Conservation (phyloP, 2,329 filamentous ascomycete genomes). For the Alternaria atra region DNA sequence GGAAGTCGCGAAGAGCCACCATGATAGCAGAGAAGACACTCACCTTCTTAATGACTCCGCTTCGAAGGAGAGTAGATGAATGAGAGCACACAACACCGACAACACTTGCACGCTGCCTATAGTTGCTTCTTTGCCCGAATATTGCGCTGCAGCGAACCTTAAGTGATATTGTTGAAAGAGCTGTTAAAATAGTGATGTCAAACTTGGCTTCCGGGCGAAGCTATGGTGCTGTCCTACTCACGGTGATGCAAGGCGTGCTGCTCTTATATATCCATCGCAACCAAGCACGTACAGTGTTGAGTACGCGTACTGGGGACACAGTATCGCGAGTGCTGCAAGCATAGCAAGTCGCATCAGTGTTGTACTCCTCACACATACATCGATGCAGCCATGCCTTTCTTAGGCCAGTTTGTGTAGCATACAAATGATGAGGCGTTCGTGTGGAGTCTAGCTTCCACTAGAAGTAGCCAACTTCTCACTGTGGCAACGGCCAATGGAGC, state of each 20-base stretch:
- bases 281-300: slow-evolving; percentile 26
- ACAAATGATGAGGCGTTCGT: slow-evolving; percentile 36
- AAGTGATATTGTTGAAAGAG: slow-evolving; percentile 44
- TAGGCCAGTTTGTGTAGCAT: slow-evolving; percentile 40
- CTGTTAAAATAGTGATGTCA: slow-evolving; percentile 49
- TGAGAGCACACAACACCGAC: slow-evolving; percentile 23
- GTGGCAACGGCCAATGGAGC: slow-evolving; percentile 32
- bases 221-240: slow-evolving; percentile 35
- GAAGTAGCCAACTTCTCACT: slow-evolving; percentile 29
- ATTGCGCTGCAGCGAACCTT: slow-evolving; percentile 10
- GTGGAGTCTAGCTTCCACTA: slow-evolving; percentile 34
- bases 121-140: slow-evolving; percentile 1
- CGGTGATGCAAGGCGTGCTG: slow-evolving; percentile 35
- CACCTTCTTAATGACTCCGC: slow-evolving; percentile 30
- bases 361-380: slow-evolving; percentile 41
- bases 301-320: slow-evolving; percentile 38
- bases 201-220: slow-evolving; percentile 27
- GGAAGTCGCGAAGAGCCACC: slow-evolving; percentile 21
- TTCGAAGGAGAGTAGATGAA: slow-evolving; percentile 23
- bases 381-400: slow-evolving; percentile 39
- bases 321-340: slow-evolving; percentile 31
- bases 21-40: slow-evolving; percentile 23
- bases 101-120: neutral
- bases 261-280: slow-evolving; percentile 42
- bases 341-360: slow-evolving; percentile 41